Percentiles rank a stretch among this genome's conserved stretches.
These are phyloP conservation scores for Boletus sp. DNA, from an alignment of 768 basidiomycete genomes.

Conservation along the genomic window DNA sequence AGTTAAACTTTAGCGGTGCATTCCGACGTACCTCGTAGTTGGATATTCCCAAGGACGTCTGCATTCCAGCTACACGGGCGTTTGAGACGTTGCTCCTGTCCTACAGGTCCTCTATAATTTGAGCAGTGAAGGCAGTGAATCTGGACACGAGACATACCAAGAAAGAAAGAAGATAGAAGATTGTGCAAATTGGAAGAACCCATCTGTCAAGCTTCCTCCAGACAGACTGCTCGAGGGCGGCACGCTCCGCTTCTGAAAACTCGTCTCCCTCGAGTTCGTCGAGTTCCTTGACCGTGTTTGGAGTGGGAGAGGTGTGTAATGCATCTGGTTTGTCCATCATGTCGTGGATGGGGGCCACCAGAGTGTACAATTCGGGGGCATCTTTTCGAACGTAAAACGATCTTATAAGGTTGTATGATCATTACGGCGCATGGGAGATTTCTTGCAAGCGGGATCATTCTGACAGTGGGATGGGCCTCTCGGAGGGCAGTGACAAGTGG, in stretches of 20 bases:
- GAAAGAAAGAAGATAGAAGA: slow-evolving; percentile 53
- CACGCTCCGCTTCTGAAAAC: slow-evolving; percentile 13
- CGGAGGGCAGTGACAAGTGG: neutral
- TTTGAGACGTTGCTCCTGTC: slow-evolving; percentile 49
- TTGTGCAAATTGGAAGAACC: slow-evolving; percentile 46
- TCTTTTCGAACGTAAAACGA: neutral
- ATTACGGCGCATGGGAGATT: neutral
- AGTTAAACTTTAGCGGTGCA: neutral
- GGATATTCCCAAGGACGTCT: slow-evolving; percentile 40
- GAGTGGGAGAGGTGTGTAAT: neutral
- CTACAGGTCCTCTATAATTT: slow-evolving; percentile 17
- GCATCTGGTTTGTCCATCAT: slow-evolving; percentile 6
- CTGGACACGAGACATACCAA: slow-evolving; percentile 36
- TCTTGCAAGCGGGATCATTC: neutral
- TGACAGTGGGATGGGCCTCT: neutral
- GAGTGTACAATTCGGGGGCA: neutral
- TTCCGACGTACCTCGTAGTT: slow-evolving; percentile 22
- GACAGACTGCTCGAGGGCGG: slow-evolving; percentile 36
- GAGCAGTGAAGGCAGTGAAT: neutral
- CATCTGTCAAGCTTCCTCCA: slow-evolving; percentile 50
- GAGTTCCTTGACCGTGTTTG: slow-evolving; percentile 5
- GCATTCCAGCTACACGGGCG: slow-evolving; percentile 59
- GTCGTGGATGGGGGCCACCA: neutral
- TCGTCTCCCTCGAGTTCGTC: slow-evolving; percentile 1
- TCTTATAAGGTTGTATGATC: neutral